Percentiles rank a stretch among this genome's conserved stretches.
These are phyloP conservation scores for Rasamsonia emersonii DNA, from an alignment of 2,329 filamentous ascomycete genomes.

Conservation along the genomic window DNA sequence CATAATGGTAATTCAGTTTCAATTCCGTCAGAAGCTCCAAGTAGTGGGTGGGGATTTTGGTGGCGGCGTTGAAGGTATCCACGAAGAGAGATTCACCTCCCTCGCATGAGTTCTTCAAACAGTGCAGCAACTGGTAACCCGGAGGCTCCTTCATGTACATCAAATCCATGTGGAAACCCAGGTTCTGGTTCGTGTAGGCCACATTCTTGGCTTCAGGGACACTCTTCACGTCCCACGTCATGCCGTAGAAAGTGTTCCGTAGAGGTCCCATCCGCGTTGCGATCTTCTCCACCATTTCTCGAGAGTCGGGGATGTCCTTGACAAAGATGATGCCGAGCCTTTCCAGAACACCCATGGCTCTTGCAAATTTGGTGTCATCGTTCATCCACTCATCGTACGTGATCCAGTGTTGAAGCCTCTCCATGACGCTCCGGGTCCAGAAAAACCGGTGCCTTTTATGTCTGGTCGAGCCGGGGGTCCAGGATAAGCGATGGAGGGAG, in stretches of 20 bases:
- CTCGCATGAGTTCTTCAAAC: slow-evolving; percentile 66
- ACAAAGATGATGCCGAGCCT: slow-evolving; percentile 69
- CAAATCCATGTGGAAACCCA: slow-evolving; percentile 89
- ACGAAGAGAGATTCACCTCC: slow-evolving; percentile 84
- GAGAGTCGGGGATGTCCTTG: slow-evolving; percentile 60
- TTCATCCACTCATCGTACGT: slow-evolving; percentile 65
- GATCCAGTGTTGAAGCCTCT: slow-evolving; percentile 44
- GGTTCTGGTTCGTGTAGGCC: slow-evolving; percentile 72
- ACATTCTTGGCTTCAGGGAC: slow-evolving; percentile 82
- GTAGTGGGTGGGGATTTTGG: slow-evolving; percentile 9
- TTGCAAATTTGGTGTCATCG: slow-evolving; percentile 48
- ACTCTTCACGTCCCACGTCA: slow-evolving; percentile 80
- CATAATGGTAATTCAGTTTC: slow-evolving; percentile 58
- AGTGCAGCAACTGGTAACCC: slow-evolving; percentile 80
- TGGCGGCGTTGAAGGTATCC: slow-evolving; percentile 59
- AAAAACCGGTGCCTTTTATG: slow-evolving; percentile 21
- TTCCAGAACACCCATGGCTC: slow-evolving; percentile 54
- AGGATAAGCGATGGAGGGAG: slow-evolving; percentile 11
- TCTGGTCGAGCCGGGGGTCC: slow-evolving; percentile 14
- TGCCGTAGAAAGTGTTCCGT: slow-evolving; percentile 83
- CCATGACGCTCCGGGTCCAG: slow-evolving; percentile 36
- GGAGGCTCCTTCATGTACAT: slow-evolving; percentile 76
- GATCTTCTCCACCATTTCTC: slow-evolving; percentile 58
- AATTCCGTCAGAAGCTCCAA: slow-evolving; percentile 34
- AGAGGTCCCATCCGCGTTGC: slow-evolving; percentile 66